Evolutionary conservation across 768 basidiomycete species (phyloP).

Genomic region (Podaxis sp.): DNA sequence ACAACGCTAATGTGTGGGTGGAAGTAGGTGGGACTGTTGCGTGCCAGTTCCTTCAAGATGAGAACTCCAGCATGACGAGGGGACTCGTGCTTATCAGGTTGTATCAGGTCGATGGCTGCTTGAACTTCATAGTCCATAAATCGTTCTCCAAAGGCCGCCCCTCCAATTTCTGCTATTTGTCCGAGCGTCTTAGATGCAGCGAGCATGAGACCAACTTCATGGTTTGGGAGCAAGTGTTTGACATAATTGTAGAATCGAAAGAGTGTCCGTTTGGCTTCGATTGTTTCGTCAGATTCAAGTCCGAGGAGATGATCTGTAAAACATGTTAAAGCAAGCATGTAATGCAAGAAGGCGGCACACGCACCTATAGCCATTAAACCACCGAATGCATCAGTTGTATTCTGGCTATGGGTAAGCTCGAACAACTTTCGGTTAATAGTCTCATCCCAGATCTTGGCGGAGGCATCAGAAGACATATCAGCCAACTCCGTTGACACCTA

Average conservation of each 20-base stretch:
- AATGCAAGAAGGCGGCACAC: conserved; percentile 16
- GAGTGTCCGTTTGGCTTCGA: conserved; percentile 75
- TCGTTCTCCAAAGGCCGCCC: conserved; percentile 77
- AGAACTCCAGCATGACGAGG: conserved; percentile 92
- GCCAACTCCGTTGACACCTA: conserved; percentile 71
- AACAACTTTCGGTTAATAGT: conserved; percentile 77
- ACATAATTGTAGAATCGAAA: conserved; percentile 92
- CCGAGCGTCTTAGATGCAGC: conserved; percentile 91
- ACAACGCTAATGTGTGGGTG: conserved; percentile 83
- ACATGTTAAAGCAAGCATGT: conserved; percentile 3
- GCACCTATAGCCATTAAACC: conserved; percentile 85
- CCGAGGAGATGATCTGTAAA: conserved; percentile 66
- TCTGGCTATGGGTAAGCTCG: conserved; percentile 79
- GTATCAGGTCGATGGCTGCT: conserved; percentile 74
- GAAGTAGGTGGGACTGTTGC: conserved; percentile 84
- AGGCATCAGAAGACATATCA: conserved; percentile 79
- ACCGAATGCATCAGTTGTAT: conserved; percentile 75
- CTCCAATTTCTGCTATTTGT: conserved; percentile 79
- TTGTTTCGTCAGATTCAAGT: conserved; percentile 72
- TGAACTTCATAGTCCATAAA: conserved; percentile 91
- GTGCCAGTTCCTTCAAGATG: conserved; percentile 89
- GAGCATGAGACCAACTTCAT: conserved; percentile 92
- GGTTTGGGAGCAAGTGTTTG: conserved; percentile 85
- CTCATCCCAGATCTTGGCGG: conserved; percentile 82
- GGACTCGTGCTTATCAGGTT: conserved; percentile 76